Conservation (phyloP, 495 filamentous ascomycete genomes). For the Penicillium lividum region DNA sequence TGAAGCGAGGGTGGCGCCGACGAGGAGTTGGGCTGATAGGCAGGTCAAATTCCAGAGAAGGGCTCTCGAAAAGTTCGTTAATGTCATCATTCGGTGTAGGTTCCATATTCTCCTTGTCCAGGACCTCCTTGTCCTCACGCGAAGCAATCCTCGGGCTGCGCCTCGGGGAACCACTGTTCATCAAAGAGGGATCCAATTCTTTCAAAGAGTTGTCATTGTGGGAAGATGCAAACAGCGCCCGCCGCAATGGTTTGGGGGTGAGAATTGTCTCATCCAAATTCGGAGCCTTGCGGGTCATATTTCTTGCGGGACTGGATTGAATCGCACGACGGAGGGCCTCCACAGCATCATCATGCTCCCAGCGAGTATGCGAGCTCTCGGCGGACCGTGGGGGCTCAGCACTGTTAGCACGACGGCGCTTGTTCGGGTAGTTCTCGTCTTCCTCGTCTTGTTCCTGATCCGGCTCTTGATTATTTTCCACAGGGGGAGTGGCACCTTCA, state of each 20-base stretch:
- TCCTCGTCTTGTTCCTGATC: constrained; percentile 14
- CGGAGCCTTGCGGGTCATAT: constrained; percentile 64
- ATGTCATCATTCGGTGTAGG: constrained; percentile 48
- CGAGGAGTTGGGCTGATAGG: constrained; percentile 66
- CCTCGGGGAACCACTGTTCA: constrained; percentile 55
- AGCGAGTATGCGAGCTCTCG: constrained; percentile 32
- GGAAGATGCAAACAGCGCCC: constrained; percentile 71
- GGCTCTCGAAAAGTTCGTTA: constrained; percentile 60
- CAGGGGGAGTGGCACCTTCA: constrained; percentile 38
- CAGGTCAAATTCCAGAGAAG: constrained; percentile 43
- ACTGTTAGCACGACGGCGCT: constrained; percentile 44
- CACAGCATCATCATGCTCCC: constrained; percentile 55
- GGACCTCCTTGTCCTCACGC: constrained; percentile 33
- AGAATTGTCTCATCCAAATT: constrained; percentile 56
- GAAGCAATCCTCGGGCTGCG: constrained; percentile 44
- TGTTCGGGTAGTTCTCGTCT: constrained; percentile 29
- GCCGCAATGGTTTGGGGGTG: constrained; percentile 64
- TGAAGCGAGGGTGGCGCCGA: constrained; percentile 39
- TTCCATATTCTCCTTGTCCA: constrained; percentile 53
- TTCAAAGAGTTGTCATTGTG: constrained; percentile 60
- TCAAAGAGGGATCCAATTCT: constrained; percentile 56
- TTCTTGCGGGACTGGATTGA: constrained; percentile 70
- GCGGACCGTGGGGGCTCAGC: constrained; percentile 38
- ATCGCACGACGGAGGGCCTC: constrained; percentile 63
- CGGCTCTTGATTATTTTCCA: constrained; percentile 27